Conservation (phyloP, 225 moss, liverwort and hornwort genomes). For the Bryoerythrophyllum caledonicum region DNA sequence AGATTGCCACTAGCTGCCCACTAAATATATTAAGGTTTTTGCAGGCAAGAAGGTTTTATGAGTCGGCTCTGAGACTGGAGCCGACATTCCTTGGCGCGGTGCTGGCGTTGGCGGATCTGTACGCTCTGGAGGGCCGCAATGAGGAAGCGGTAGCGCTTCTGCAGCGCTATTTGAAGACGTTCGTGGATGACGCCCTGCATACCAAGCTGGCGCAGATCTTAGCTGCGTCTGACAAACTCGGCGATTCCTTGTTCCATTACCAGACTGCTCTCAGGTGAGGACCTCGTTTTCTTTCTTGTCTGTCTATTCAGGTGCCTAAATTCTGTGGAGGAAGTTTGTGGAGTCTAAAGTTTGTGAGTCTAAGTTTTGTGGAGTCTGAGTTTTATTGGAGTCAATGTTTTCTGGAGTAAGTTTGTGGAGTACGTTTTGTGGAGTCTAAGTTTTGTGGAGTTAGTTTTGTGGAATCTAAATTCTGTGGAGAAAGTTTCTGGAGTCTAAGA, state of each 20-base stretch:
- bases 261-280: constrained; percentile 86
- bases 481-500: no score
- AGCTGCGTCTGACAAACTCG: constrained; percentile 70
- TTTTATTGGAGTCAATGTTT: no score
- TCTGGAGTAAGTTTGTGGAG: no score
- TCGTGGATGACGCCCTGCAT: constrained; percentile 85
- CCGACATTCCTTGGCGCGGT: constrained; percentile 88
- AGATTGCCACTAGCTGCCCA: background rate
- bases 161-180: constrained; percentile 84
- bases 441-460: no score
- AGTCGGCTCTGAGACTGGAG: constrained; percentile 87
- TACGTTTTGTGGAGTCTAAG: no score
- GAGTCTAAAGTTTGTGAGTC: no score
- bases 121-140: constrained; percentile 72
- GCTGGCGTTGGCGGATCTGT: constrained; percentile 81
- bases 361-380: no score
- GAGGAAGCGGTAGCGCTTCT: constrained; percentile 75
- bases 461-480: no score
- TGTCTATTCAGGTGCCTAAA: background rate
- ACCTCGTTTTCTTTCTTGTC: background rate
- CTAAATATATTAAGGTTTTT: background rate
- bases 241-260: constrained; percentile 87
- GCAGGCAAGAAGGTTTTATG: constrained; percentile 94
- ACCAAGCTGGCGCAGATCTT: constrained; percentile 87
- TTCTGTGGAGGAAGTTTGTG: no score